Evolutionary conservation across 139 green algal genomes (phyloP), one percentile per base, ranked within the genome.

Genomic region (Chlamydomonas schloesseri): DNA sequence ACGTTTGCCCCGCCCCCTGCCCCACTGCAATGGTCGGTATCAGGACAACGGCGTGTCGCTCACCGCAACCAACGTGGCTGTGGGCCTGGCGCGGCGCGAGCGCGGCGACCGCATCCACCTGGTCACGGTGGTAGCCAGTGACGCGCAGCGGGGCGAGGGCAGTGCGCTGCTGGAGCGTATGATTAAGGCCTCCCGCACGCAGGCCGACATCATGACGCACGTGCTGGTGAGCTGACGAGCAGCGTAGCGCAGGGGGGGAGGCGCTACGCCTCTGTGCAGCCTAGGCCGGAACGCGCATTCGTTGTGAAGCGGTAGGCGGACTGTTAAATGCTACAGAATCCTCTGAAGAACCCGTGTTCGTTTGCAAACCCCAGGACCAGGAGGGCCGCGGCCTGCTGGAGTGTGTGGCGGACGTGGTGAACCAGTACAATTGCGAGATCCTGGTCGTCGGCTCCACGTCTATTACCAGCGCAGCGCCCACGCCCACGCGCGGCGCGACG

Each of bases 31-130:
- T 20, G 28, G 17, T 57, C 14, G 11, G 11, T 57, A n/a, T n/a
- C 79, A 85, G 79, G 79, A 85, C 79, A 85, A 85, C 79, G 72
- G 79, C 46, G 79, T 85, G 3, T 70, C 46, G 29, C 79, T 85
- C 9, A 85, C 79, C 47, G 79, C 79, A 3, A 76, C 47, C 79
- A 85, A 85, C 47, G 65, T 76, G 67, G 79, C 79, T 23, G 79
- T 47, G n/a, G 79, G 79, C 4, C 65, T 85, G 67, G 31, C 55
- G 21, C 79, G 79, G 20, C 79, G 67, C 47, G 79, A 85, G 79
- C 65, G 79, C 36, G 47, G 47, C 46, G 79, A 85, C 79, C 65
- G 47, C 24, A 55, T 85, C 23, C 79, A 85, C 79, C n/a, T 85
- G 65, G 47, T 85, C 13, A 77, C 79, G 21, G 47, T 85, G 46